Percentiles rank a stretch among this genome's conserved stretches.
These are phyloP conservation scores for Tulasnella sp. DNA, from an alignment of 768 basidiomycete genomes.

Conservation along the genomic window DNA sequence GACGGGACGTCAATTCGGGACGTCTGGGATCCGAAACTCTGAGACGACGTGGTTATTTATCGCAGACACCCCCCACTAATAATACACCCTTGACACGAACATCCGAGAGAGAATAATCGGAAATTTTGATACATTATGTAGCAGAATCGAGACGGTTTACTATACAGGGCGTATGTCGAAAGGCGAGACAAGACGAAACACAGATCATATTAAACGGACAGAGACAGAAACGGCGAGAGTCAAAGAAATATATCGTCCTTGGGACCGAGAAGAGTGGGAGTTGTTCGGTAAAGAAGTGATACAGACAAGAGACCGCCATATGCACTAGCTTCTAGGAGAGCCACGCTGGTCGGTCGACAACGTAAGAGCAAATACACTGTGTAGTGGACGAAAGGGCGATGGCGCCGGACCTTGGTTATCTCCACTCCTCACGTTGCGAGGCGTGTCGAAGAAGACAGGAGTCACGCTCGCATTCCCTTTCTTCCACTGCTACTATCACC, in stretches of 20 bases:
- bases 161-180: background rate
- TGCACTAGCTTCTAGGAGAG: background rate
- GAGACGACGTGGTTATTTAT: background rate
- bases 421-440: background rate
- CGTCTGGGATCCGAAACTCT: constrained; percentile 9
- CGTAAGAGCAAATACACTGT: background rate
- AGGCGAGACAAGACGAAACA: no score
- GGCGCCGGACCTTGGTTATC: background rate
- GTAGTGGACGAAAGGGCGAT: background rate
- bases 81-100: background rate
- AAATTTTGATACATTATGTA: background rate
- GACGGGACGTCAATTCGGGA: background rate
- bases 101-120: background rate
- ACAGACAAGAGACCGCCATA: background rate
- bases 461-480: no score
- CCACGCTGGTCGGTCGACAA: background rate
- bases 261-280: background rate
- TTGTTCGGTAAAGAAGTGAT: background rate
- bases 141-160: background rate
- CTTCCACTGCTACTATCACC: background rate
- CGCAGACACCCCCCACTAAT: background rate
- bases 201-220: background rate
- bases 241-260: background rate
- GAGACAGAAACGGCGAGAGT: background rate
- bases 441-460: background rate